Evolutionary conservation across 768 basidiomycete genomes (phyloP), one percentile per base, ranked within the genome.

Genomic region (Cubamyces sp.): DNA sequence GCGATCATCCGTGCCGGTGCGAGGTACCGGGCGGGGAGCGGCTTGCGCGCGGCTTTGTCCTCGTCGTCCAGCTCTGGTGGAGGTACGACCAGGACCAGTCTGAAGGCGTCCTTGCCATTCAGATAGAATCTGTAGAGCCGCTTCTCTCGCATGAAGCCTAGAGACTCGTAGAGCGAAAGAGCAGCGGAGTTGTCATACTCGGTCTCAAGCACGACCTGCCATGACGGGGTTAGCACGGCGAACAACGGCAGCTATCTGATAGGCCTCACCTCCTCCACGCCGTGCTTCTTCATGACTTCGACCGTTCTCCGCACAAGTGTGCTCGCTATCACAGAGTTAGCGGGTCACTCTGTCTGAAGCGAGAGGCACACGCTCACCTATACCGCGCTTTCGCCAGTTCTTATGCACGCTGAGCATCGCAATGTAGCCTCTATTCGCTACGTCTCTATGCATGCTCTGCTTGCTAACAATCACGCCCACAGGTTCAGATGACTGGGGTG

Each of bases 401-500:
- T 87, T 88, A 74, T 84, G 82, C 28, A 98, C 94, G 70, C 92
- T 94, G 57, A 98, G 84, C 97, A 98, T 98, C 40, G 96, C 97
- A 61, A 99, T 96, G 73, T 99, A 99, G 15, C 97, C 97, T 72
- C 97, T 77, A 72, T 94, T 92, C 11, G 85, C 78, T 41, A 78
- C 76, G 64, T 88, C 83, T 57, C 81, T 80, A 77, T 98, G 97
- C 73, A 84, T 81, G 68, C 94, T 94, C 76, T 97, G 96, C 81
- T 98, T 99, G 84, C 94, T 97, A 21, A 99, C 90, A 62, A 99
- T 93, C 16, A 93, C 92, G 28, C 94, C 97, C 64, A 98, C 84
- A 18, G 95, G 92, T 26, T 76, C 77, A 11, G 82, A 71, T 6
- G 79, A 71, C 48, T 81, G 76, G 61, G 72, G 76, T 0, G 88